Percentiles rank a stretch among this genome's conserved stretches.
phyloP scores from a whole-genome alignment of 75 land plant genomes.

The Ceratopteris richardii region DNA sequence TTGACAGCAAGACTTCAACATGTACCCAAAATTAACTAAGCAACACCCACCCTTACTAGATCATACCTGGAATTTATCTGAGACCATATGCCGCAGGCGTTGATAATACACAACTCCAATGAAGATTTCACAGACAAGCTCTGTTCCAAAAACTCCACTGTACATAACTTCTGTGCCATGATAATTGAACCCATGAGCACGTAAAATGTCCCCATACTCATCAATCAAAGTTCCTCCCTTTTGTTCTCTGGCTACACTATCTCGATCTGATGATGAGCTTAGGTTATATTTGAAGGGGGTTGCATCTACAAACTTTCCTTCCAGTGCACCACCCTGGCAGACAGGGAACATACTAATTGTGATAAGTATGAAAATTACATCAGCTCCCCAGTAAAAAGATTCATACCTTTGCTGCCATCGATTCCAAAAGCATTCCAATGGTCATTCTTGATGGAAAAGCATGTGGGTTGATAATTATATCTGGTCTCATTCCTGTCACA shows the following conservation, averaged over 20 bases:
- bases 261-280: conserved; percentile 6
- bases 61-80: conserved; percentile 92
- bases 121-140: conserved; percentile 86
- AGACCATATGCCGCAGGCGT: conserved; percentile 97
- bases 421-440: conserved; percentile 96
- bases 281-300: conserved; percentile 59
- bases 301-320: conserved; percentile 87
- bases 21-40: no score
- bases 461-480: conserved; percentile 97
- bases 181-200: conserved; percentile 68
- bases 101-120: conserved; percentile 94
- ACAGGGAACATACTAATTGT: no score
- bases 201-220: conserved; percentile 59
- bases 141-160: conserved; percentile 89
- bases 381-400: background rate
- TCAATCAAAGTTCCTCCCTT: conserved; percentile 39
- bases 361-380: no score
- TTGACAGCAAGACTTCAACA: no score
- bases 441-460: conserved; percentile 99
- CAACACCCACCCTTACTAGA: no score
- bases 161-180: conserved; percentile 92
- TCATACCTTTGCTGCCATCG: conserved; percentile 95
- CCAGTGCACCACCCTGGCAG: conserved; percentile 73
- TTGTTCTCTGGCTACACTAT: conserved; percentile 2
- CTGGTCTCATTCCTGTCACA: conserved; percentile 94